Evolutionary conservation across 176 grass and related monocot species (phyloP), one percentile per base, ranked within the genome.

Genomic region (Aegilops longissima): DNA sequence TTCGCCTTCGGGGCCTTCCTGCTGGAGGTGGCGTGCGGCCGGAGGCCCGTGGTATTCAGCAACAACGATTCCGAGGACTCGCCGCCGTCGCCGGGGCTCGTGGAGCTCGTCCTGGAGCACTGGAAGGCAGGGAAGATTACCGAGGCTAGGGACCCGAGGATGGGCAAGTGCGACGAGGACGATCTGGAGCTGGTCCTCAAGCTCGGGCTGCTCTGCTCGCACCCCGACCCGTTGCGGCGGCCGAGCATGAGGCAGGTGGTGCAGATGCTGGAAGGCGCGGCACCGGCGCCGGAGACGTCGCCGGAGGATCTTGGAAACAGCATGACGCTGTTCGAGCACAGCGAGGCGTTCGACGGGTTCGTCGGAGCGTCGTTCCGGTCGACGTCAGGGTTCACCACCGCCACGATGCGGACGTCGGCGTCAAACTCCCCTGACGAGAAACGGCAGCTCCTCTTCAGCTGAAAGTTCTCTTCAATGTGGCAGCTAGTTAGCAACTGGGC

Each of bases 1-100:
- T 97, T 85, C 75, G 92, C 90, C 10, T 97, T 97, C 67, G 93
- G 93, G 0, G 86, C 93, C 3, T 81, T 95, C 83, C 73, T 95
- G 9, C 75, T 95, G 1, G 91, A 95, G 80, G 89, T 91, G 56
- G 80, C 83, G 9, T 93, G 88, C 49, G 93, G 90, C 30, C 79
- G 89, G 40, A 71, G 88, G 52, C 93, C 91, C 7, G 64, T 87
- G 63, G 84, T 91, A 4, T 71, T 67, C 35, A 20, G 5, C 40
- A 39, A 29, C 27, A 30, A 33, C 61, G 14, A 70, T 9, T 30
- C 70, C 30, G 78, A 68, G 0, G 65, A 88, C 81, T 68, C 65
- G 30, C 65, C 65, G 16, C 82, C 65, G 3, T 31, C 65, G 16
- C 77, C 63, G 18, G 82, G 87, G 40, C 86, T 94, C 27, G 90